phyloP scores from a whole-genome alignment of 345 rosid species.

The Citrus sinensis region DNA sequence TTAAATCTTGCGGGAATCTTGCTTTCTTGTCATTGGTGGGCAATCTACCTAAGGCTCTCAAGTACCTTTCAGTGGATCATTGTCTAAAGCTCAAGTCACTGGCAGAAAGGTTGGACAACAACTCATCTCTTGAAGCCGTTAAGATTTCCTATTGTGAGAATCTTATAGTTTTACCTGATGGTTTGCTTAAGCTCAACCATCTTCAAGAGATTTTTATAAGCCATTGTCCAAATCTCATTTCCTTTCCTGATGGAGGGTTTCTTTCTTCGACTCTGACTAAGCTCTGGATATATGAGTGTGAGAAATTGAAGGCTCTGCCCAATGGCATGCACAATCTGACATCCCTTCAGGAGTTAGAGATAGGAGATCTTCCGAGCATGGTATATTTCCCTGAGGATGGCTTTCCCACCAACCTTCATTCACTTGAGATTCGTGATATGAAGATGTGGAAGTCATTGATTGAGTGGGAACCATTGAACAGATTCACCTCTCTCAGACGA shows the following conservation, averaged over 20 bases:
- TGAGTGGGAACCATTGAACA: slow-evolving; percentile 26
- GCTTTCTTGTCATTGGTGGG: background rate
- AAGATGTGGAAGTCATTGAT: slow-evolving; percentile 5
- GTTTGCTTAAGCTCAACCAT: background rate
- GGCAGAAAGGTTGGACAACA: background rate
- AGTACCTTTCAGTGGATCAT: background rate
- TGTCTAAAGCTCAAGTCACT: slow-evolving; percentile 6
- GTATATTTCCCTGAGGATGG: slow-evolving; percentile 9
- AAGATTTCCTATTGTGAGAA: background rate
- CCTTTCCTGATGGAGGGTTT: slow-evolving; percentile 8
- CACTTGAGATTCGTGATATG: background rate
- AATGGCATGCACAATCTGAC: background rate
- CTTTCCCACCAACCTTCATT: slow-evolving; percentile 4
- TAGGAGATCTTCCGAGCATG: background rate
- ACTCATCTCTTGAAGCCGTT: background rate
- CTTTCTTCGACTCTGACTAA: background rate
- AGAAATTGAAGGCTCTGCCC: slow-evolving; percentile 6
- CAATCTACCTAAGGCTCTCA: background rate
- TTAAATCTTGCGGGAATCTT: background rate
- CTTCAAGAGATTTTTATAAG: background rate
- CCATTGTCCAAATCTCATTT: background rate
- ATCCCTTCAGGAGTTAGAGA: background rate
- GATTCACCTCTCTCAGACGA: slow-evolving; percentile 6
- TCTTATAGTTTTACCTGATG: background rate
- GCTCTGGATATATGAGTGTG: background rate